These are phyloP conservation scores for Candida incommunis DNA, from an alignment of 805 yeast genomes.

Conservation along the genomic window DNA sequence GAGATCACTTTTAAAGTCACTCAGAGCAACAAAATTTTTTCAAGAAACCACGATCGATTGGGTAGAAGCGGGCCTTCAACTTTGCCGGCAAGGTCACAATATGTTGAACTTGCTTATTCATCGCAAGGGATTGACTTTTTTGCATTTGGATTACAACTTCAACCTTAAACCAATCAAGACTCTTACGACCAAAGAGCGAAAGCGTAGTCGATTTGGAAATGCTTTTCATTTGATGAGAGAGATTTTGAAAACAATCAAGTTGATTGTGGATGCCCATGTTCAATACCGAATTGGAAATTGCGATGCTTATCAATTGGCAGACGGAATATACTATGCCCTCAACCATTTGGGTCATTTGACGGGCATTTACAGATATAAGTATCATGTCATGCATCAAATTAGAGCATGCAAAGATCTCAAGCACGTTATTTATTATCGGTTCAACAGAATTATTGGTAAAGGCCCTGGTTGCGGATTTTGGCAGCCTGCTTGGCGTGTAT, in stretches of 20 bases:
- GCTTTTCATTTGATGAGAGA: slow-evolving; percentile 92
- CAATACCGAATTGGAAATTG: slow-evolving; percentile 81
- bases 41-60: slow-evolving; percentile 89
- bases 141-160: slow-evolving; percentile 91
- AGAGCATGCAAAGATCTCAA: slow-evolving; percentile 91
- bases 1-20: slow-evolving; percentile 44
- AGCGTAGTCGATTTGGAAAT: slow-evolving; percentile 89
- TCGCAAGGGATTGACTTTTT: slow-evolving; percentile 76
- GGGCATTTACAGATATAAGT: slow-evolving; percentile 92
- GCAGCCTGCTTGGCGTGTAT: slow-evolving; percentile 98
- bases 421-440: slow-evolving; percentile 76
- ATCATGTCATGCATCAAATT: slow-evolving; percentile 96
- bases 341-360: slow-evolving; percentile 93
- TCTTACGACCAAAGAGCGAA: slow-evolving; percentile 88
- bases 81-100: slow-evolving; percentile 85
- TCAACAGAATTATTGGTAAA: slow-evolving; percentile 78
- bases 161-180: slow-evolving; percentile 94
- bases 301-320: slow-evolving; percentile 90
- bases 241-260: slow-evolving; percentile 65
- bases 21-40: slow-evolving; percentile 73
- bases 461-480: slow-evolving; percentile 99
- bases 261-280: slow-evolving; percentile 86
- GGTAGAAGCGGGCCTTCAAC: slow-evolving; percentile 96
- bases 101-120: slow-evolving; percentile 86
- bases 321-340: slow-evolving; percentile 78